phyloP scores from a whole-genome alignment of 352 stramenopile genomes.

The Globisporangium uncinulatum region DNA sequence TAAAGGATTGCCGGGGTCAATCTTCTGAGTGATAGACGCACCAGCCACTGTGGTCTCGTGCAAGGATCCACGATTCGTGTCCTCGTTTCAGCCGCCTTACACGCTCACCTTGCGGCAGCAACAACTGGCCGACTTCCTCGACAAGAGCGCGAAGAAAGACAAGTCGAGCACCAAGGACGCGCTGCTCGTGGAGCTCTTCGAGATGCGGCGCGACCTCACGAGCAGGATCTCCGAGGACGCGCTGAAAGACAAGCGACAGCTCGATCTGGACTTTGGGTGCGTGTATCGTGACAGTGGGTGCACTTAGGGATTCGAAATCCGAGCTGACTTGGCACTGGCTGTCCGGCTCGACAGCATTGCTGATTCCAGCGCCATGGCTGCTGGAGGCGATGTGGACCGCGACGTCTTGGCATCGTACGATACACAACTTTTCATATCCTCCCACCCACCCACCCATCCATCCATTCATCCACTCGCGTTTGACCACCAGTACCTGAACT shows the following conservation, averaged over 20 bases:
- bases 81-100: slow-evolving; percentile 6
- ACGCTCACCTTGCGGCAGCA: slow-evolving; percentile 20
- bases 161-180: slow-evolving; percentile 45
- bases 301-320: background rate
- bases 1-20: background rate
- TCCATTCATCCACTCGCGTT: background rate
- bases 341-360: slow-evolving; percentile 1
- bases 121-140: slow-evolving; percentile 48
- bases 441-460: background rate
- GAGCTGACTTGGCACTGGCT: background rate
- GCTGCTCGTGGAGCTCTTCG: slow-evolving; percentile 58
- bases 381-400: slow-evolving; percentile 20
- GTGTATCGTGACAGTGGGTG: no score
- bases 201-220: slow-evolving; percentile 62
- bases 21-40: background rate
- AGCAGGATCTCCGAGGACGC: slow-evolving; percentile 66
- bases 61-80: background rate
- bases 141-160: slow-evolving; percentile 56
- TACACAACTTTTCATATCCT: slow-evolving; percentile 68
- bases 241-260: slow-evolving; percentile 52
- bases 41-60: no score
- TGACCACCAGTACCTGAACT: background rate
- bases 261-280: slow-evolving; percentile 57
- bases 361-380: slow-evolving; percentile 4
- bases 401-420: slow-evolving; percentile 66